These are phyloP conservation scores for Globisporangium orthogonon DNA, from an alignment of 352 stramenopile genomes.

Conservation along the genomic window DNA sequence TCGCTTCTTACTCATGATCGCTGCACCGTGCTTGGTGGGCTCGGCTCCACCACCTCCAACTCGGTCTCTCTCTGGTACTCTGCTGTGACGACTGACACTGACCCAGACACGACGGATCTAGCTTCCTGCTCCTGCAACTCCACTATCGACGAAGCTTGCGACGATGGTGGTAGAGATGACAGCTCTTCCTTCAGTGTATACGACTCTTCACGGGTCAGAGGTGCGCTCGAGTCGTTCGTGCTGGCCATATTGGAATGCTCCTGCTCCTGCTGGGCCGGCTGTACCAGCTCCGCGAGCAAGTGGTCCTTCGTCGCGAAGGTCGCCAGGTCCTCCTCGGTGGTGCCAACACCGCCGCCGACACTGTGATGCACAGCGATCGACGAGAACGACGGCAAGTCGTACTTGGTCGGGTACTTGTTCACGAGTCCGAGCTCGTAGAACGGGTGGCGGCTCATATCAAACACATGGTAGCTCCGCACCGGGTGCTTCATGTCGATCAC, in stretches of 20 bases:
- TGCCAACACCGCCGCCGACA: background rate
- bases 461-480: conserved; percentile 19
- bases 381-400: conserved; percentile 16
- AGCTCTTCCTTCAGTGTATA: too few species aligned
- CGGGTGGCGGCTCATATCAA: conserved; percentile 11
- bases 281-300: background rate
- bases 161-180: too few species aligned
- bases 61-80: too few species aligned
- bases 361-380: conserved; percentile 5
- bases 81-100: too few species aligned
- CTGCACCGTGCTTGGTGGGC: too few species aligned
- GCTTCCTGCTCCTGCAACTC: too few species aligned
- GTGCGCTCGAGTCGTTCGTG: background rate
- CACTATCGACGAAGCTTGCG: too few species aligned
- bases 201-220: too few species aligned
- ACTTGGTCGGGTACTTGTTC: conserved; percentile 14
- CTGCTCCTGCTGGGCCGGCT: background rate
- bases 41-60: too few species aligned
- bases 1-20: too few species aligned
- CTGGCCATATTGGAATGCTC: too few species aligned
- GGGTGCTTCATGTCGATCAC: conserved; percentile 24
- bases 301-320: conserved; percentile 7
- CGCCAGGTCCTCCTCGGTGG: conserved; percentile 6
- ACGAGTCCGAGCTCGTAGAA: conserved; percentile 19
- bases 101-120: too few species aligned